Evolutionary conservation across 176 grass and related monocot genomes (phyloP), one percentile per base, ranked within the genome.

Genomic region (Alloteropsis semialata): DNA sequence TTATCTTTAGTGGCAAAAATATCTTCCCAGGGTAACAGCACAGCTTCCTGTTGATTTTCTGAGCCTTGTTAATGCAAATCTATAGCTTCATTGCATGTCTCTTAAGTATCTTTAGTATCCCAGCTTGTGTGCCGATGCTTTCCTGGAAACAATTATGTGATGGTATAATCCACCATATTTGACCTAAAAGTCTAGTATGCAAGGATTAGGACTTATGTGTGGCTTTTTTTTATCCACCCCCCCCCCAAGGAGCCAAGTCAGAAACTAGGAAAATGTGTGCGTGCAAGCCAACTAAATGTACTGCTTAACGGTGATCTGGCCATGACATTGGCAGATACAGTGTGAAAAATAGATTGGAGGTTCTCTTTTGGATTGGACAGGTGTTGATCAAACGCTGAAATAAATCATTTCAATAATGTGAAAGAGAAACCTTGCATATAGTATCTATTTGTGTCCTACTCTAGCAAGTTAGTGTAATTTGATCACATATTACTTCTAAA

Each of bases 391-490:
- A 1, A 38, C 34, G 38, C 43, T 43, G 22, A 38, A 50, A 36
- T 44, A 38, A 50, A 36, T 44, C 3, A 41, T 84, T 42, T 59
- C 51, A 59, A 17, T 50, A 60, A 13, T 8, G 24, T 79, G 42
- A 50, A 63, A 59, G 5, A 43, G 39, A 42, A 57, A 37, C 36
- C 39, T 33, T 66, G 27, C 5, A 19, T 82, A 32, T 37, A 15
- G 34, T 54, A 9, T 67, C 6, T 28, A 29, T 10, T 30, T 36
- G 19, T 12, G 9, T 77, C 19, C 44, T 43, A 72, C 5, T 34
- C 56, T 64, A 80, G 21, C 61, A 89, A 56, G 69, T 28, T 22
- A 82, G 4, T 60, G 24, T 73, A 76, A 74, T 71, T 36, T 57
- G 6, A 60, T 49, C 21, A 25, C 59, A n/a, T 42, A 72, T 49